Evolutionary conservation across 2,329 filamentous ascomycete genomes (phyloP), one percentile per base, ranked within the genome.

Genomic region (Aspergillus sclerotialis): DNA sequence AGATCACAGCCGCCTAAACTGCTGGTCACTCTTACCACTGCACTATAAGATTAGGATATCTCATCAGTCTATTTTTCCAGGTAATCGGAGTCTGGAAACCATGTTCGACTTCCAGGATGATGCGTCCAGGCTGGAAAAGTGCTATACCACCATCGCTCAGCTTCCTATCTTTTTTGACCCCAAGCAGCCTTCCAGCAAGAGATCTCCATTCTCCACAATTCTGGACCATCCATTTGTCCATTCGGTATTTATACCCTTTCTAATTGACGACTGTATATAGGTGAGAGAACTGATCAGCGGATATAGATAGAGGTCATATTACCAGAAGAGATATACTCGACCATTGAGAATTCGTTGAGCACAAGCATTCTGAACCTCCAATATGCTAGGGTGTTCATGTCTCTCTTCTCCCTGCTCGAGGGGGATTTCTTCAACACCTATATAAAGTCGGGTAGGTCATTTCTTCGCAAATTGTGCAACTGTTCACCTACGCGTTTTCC

Each of bases 401-500:
- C 77, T 3, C 69, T 94, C 7, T 72, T 72, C 7, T 78, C 86
- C 38, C 55, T 96, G 4, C 56, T 96, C 1, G 72, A 82, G 21
- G 76, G 77, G 1, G 75, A 80, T 0, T 94, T 95, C 50, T 88
- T 94, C 51, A 82, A 76, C n/a, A 70, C 79, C 28, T 89, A 93
- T 54, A 80, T 96, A 46, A 94, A 94, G 59, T 73, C 72, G 39
- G 84, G 84, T 84, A 64, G 14, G 18, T 25, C 25, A 12, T 23
- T 13, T 29, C 8, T n/a, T n/a, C n/a, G n/a, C n/a, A n/a, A n/a
- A n/a, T n/a, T n/a, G n/a, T n/a, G n/a, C n/a, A n/a, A n/a, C n/a
- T n/a, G n/a, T n/a, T n/a, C n/a, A n/a, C n/a, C n/a, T n/a, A n/a
- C n/a, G n/a, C n/a, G n/a, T n/a, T n/a, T n/a, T n/a, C n/a, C n/a